Percentiles rank a stretch among this genome's conserved stretches.
Evolutionary conservation across 2,329 filamentous ascomycete species (phyloP).

Genomic region (Aspergillus awamori): DNA sequence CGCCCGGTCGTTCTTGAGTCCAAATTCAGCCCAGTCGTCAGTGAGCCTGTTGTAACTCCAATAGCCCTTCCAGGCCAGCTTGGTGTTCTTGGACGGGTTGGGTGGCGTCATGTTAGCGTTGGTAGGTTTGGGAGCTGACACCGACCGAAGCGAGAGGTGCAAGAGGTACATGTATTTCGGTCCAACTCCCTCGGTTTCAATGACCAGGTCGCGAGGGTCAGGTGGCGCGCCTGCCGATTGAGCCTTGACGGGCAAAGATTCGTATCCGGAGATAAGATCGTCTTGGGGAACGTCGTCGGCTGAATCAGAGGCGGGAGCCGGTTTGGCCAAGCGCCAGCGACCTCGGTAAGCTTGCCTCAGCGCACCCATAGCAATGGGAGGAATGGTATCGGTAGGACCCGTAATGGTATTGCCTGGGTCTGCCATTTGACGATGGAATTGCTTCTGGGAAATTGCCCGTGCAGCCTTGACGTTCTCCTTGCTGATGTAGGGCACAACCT

Average conservation of each 20-base stretch:
- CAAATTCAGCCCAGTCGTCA: constrained; percentile 87
- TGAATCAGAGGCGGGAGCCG: constrained; percentile 31
- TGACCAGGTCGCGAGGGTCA: constrained; percentile 63
- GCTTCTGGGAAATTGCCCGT: constrained; percentile 32
- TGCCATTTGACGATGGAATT: constrained; percentile 44
- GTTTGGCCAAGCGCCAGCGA: constrained; percentile 66
- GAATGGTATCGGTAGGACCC: constrained; percentile 35
- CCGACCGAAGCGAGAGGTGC: constrained; percentile 67
- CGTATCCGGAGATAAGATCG: constrained; percentile 41
- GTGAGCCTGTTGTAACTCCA: constrained; percentile 89
- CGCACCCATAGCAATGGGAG: constrained; percentile 51
- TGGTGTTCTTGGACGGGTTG: constrained; percentile 72
- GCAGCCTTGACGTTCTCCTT: constrained; percentile 63
- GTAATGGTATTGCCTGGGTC: constrained; percentile 32
- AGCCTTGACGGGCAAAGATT: constrained; percentile 21
- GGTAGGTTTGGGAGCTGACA: constrained; percentile 53
- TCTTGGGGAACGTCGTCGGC: constrained; percentile 17
- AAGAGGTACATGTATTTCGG: constrained; percentile 83
- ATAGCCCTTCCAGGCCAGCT: constrained; percentile 83
- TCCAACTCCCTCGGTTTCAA: constrained; percentile 84
- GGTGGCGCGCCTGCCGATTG: constrained; percentile 21
- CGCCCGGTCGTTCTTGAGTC: constrained; percentile 61
- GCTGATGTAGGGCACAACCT: constrained; percentile 82
- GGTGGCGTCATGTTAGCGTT: constrained; percentile 36
- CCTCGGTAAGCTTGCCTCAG: constrained; percentile 71